Percentiles rank a stretch among this genome's conserved stretches.
Evolutionary conservation across 768 basidiomycete genomes (phyloP).

Genomic region (Lactarius psammicola): DNA sequence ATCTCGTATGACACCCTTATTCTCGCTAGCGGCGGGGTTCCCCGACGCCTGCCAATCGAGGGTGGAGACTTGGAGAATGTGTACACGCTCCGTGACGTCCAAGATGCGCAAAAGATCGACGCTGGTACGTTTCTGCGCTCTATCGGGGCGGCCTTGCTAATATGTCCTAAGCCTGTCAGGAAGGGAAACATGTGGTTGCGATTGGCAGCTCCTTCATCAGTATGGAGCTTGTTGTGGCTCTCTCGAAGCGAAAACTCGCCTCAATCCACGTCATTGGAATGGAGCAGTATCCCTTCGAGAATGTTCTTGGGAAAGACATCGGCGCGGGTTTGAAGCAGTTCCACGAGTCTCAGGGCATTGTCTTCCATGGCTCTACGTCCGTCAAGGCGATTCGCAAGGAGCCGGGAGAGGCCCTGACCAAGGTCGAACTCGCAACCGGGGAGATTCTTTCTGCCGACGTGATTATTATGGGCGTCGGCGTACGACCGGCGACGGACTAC

Average conservation of each 20-base stretch:
- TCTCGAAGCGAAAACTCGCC: slow-evolving; percentile 69
- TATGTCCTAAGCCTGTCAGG: slow-evolving; percentile 50
- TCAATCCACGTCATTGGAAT: slow-evolving; percentile 83
- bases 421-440: slow-evolving; percentile 43
- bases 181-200: slow-evolving; percentile 74
- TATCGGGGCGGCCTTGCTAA: neutral
- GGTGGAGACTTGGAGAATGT: slow-evolving; percentile 76
- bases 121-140: slow-evolving; percentile 46
- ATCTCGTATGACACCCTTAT: slow-evolving; percentile 75
- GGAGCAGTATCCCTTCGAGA: slow-evolving; percentile 78
- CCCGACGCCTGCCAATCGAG: slow-evolving; percentile 73
- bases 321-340: slow-evolving; percentile 75
- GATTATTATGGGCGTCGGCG: slow-evolving; percentile 85
- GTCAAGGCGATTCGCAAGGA: slow-evolving; percentile 62
- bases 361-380: slow-evolving; percentile 74
- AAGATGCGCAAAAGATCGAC: slow-evolving; percentile 70
- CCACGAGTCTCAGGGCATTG: slow-evolving; percentile 79
- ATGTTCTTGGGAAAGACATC: slow-evolving; percentile 76
- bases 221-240: slow-evolving; percentile 85
- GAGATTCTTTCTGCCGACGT: slow-evolving; percentile 67
- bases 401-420: slow-evolving; percentile 48
- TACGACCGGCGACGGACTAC: slow-evolving; percentile 77
- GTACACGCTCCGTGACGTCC: slow-evolving; percentile 66
- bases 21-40: slow-evolving; percentile 72
- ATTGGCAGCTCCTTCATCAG: slow-evolving; percentile 91